Evolutionary conservation across 495 filamentous ascomycete genomes (phyloP).

Genomic region (Polyplosphaeria fusca): DNA sequence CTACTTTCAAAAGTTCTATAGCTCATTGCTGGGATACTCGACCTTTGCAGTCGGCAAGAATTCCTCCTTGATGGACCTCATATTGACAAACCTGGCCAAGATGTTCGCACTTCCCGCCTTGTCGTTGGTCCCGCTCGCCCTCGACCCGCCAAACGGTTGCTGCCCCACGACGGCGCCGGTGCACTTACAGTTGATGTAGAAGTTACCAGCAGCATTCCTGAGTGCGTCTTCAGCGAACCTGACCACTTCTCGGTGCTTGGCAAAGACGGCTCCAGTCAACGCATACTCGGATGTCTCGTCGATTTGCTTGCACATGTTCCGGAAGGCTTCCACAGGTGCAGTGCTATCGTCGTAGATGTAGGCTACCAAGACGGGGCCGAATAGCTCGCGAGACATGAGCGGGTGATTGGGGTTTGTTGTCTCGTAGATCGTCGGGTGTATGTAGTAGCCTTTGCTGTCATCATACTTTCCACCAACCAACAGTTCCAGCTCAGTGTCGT

Average conservation of each 20-base stretch:
- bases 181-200: slow-evolving; percentile 46
- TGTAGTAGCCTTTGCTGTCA: slow-evolving; percentile 60
- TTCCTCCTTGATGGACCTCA: slow-evolving; percentile 46
- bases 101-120: slow-evolving; percentile 45
- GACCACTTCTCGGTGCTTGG: slow-evolving; percentile 39
- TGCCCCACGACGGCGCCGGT: slow-evolving; percentile 45
- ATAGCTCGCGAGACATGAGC: slow-evolving; percentile 61
- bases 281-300: slow-evolving; percentile 42
- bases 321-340: slow-evolving; percentile 35
- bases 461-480: slow-evolving; percentile 60
- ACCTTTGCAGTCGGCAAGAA: slow-evolving; percentile 39
- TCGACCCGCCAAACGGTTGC: slow-evolving; percentile 45
- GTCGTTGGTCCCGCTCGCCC: slow-evolving; percentile 45
- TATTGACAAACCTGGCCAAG: slow-evolving; percentile 41
- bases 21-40: slow-evolving; percentile 42
- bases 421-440: slow-evolving; percentile 64
- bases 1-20: slow-evolving; percentile 13
- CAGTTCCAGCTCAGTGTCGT: slow-evolving; percentile 59
- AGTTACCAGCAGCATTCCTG: slow-evolving; percentile 43
- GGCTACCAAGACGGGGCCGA: slow-evolving; percentile 60
- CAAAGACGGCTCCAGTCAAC: slow-evolving; percentile 45
- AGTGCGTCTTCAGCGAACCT: slow-evolving; percentile 42
- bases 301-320: slow-evolving; percentile 39
- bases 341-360: slow-evolving; percentile 60
- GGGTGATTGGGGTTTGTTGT: slow-evolving; percentile 63